A percentile compares a stretch with the other conserved stretches of the same genome.
Conservation (phyloP, 257 asterid species). For the Nicotiana paniculata region DNA sequence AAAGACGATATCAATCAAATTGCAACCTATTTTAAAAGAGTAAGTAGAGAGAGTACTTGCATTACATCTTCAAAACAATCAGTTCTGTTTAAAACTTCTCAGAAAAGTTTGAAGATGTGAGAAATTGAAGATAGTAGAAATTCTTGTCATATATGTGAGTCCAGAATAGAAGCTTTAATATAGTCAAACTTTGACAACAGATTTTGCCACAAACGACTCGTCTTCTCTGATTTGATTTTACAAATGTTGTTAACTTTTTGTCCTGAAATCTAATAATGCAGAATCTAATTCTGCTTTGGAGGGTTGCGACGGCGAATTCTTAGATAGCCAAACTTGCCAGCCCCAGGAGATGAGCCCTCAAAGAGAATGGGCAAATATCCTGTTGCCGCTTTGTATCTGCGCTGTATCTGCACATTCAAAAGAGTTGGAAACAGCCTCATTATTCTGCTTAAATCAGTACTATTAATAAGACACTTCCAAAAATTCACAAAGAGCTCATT, state of each 20-base stretch:
- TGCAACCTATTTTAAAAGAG: neutral
- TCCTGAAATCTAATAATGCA: neutral
- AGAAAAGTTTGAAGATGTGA: neutral
- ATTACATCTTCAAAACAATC: neutral
- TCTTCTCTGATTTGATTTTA: neutral
- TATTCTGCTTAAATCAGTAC: neutral
- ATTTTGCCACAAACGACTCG: neutral
- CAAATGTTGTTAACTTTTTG: neutral
- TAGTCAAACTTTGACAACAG: neutral
- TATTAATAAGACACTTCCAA: neutral
- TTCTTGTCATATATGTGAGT: neutral
- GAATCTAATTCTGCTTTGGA: slow-evolving; percentile 7
- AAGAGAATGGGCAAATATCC: slow-evolving; percentile 71
- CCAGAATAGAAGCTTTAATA: neutral
- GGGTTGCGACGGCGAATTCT: slow-evolving; percentile 53
- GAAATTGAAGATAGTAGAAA: neutral
- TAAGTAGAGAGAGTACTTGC: neutral
- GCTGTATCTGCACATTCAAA: slow-evolving; percentile 61
- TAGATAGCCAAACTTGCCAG: slow-evolving; percentile 80
- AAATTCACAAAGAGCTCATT: neutral
- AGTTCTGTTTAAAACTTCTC: neutral
- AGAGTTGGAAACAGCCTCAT: neutral
- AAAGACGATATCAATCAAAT: neutral
- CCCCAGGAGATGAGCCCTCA: slow-evolving; percentile 99
- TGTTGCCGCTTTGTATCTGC: slow-evolving; percentile 66